These are phyloP conservation scores for Ceratocystis destructans DNA, from an alignment of 2,329 filamentous ascomycete species.

Conservation along the genomic window DNA sequence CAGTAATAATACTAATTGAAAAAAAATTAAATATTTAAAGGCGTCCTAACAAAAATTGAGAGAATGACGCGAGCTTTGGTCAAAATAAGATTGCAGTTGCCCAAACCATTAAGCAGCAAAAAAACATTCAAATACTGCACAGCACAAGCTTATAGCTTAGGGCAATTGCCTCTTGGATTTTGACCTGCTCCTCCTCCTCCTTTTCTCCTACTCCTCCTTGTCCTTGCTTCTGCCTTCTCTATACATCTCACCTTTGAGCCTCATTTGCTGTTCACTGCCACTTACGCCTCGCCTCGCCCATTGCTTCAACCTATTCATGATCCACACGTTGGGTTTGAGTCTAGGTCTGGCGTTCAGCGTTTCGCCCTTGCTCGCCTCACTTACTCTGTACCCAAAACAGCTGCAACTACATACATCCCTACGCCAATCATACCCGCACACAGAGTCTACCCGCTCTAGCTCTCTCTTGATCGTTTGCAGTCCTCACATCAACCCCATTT, in stretches of 20 bases:
- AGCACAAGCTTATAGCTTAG: background rate
- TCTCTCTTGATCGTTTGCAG: background rate
- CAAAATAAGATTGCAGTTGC: conserved; percentile 8
- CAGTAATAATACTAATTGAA: background rate
- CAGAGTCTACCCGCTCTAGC: background rate
- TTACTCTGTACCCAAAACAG: too few species aligned
- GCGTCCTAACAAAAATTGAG: background rate
- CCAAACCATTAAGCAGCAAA: background rate
- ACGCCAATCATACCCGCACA: too few species aligned
- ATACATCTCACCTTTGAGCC: too few species aligned
- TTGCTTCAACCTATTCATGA: too few species aligned
- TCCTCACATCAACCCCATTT: background rate
- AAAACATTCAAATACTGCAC: background rate
- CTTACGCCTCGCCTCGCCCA: too few species aligned
- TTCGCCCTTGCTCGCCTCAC: too few species aligned
- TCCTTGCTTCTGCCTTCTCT: too few species aligned
- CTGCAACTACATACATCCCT: too few species aligned
- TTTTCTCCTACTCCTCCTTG: background rate
- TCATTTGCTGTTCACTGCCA: too few species aligned
- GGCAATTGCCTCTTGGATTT: background rate
- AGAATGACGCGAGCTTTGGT: conserved; percentile 4
- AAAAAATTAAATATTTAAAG: background rate
- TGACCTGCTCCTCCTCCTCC: too few species aligned
- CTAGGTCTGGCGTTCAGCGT: too few species aligned
- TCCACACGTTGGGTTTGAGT: too few species aligned